Evolutionary conservation across 2,329 filamentous ascomycete species (phyloP), one percentile per base, ranked within the genome.

Genomic region (Paramyrothecium sp.): DNA sequence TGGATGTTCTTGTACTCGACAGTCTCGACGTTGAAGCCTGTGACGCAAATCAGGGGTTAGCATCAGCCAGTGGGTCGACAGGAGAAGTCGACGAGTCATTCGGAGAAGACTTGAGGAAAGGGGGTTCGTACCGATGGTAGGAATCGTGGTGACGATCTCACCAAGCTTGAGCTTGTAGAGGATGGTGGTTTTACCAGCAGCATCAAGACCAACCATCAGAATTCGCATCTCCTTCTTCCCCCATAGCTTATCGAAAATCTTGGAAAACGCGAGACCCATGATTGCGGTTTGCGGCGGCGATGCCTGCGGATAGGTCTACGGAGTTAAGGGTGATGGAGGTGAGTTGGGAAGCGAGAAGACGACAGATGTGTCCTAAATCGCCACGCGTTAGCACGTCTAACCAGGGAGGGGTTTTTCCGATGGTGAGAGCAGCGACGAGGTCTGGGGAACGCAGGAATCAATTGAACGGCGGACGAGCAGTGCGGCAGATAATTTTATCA

Each of bases 151-250:
- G 77, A 98, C 95, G 76, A 96, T 95, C 85, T 97, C 90, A 81
- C 95, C 94, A 74, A 99, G 91, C 88, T 99, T 99, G 78, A 99
- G 89, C 87, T 99, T 99, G 85, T 99, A 99, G 69, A 99, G 89
- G 75, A 99, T 99, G 71, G 95, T 99, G 74, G 95, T 99, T 88
- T 99, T 99, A 90, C 95, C 95, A 78, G 95, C 95, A 72, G 95
- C 95, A 80, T 99, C 95, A 73, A 99, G 89, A 87, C 95, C 95
- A 71, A 99, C 93, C 95, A 99, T 99, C 80, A 99, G 81, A 83
- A 99, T 97, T 85, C 95, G 89, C 95, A 99, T 99, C 88, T 99
- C 95, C 89, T 98, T 98, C 90, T 97, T 97, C 74, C 94, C 92
- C 89, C 92, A 97, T 79, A 98, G 87, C 83, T 89, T 88, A 77